Base-by-base conservation (phyloP, 1,284 basidiomycete genomes). In the Ceratorhiza oryzae-sativae region DNA sequence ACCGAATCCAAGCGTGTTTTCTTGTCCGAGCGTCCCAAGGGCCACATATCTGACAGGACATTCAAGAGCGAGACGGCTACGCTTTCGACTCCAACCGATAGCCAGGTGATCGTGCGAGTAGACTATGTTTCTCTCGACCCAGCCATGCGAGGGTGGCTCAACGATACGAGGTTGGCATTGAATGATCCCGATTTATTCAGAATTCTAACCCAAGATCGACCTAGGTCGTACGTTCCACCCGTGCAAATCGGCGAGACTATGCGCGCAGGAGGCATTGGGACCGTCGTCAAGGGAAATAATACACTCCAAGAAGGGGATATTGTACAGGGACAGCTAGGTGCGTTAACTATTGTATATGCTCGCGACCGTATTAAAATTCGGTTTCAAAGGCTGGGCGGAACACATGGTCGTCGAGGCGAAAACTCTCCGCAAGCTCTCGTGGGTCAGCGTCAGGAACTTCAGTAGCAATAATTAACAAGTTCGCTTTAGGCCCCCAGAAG, bases 131-230 rank as follows among this genome's bases (percentile, higher is more conserved):
- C 90, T 46, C 82, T 95, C 71, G 93, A 95, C 77, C 92, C 93
- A 39, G 91, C 92, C 0, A 94, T 95, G 92, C 86, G 94, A 41
- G 90, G 88, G 10, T 96, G 90, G 86, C 78, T 97, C 63, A 86
- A 86, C 73, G 91, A 94, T 78, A 79, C 77, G 3, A 70, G 65
- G 65, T 70, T 36, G 25, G 32, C 48, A 25, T 18, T 25, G 9
- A n/a, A 30, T 56, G 13, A n/a, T 20, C 15, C n/a, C 13, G 4
- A 34, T 20, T 84, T 90, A 61, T 89, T 86, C 78, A 92, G 91
- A 76, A 58, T 90, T 23, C 86, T 85, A 20, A 90, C 89, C 36
- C 18, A 65, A 60, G 36, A 3, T 30, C 23, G 18, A n/a, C n/a
- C 10, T 6, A 53, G 77, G 34, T 78, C 78, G 27, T 84, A 84